Evolutionary conservation across 371 early-diverging fungal genomes (phyloP).

Genomic region (Mucor mucedo): DNA sequence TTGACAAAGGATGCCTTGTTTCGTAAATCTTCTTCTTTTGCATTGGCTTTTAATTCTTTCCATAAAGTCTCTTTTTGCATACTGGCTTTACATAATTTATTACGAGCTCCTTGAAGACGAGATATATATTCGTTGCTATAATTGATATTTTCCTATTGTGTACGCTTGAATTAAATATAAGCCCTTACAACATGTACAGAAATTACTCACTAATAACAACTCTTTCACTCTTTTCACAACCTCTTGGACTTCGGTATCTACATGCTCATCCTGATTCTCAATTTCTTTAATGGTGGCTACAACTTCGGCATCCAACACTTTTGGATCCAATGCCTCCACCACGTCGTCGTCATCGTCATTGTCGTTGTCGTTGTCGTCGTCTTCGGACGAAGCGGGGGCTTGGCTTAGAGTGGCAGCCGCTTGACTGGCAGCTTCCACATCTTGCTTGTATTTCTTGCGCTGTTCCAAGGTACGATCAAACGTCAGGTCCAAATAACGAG

Average conservation of each 20-base stretch:
- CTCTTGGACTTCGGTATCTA: conserved; percentile 41
- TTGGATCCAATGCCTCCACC: conserved; percentile 27
- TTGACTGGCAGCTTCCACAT: conserved; percentile 25
- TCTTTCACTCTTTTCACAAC: conserved; percentile 47
- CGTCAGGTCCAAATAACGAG: conserved; percentile 49
- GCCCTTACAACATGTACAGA: neutral
- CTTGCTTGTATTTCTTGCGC: conserved; percentile 32
- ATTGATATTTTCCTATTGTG: conserved; percentile 53
- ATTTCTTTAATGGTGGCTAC: conserved; percentile 13
- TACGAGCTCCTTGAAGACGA: conserved; percentile 51
- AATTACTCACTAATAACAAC: conserved; percentile 37
- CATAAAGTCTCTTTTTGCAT: conserved; percentile 54
- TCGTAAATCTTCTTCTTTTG: conserved; percentile 43
- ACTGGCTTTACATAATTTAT: conserved; percentile 50
- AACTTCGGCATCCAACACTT: conserved; percentile 17
- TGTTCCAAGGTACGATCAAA: conserved; percentile 48
- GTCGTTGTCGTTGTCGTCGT: neutral
- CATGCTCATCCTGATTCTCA: conserved; percentile 16
- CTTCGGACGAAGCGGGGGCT: too few species aligned
- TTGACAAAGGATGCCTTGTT: conserved; percentile 18
- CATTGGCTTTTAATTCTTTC: conserved; percentile 44
- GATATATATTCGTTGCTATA: conserved; percentile 55
- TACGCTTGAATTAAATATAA: neutral
- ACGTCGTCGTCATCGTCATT: neutral
- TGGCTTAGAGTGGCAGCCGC: conserved; percentile 18